phyloP scores from a whole-genome alignment of 768 basidiomycete species.

The Leccinum aurantiacum region DNA sequence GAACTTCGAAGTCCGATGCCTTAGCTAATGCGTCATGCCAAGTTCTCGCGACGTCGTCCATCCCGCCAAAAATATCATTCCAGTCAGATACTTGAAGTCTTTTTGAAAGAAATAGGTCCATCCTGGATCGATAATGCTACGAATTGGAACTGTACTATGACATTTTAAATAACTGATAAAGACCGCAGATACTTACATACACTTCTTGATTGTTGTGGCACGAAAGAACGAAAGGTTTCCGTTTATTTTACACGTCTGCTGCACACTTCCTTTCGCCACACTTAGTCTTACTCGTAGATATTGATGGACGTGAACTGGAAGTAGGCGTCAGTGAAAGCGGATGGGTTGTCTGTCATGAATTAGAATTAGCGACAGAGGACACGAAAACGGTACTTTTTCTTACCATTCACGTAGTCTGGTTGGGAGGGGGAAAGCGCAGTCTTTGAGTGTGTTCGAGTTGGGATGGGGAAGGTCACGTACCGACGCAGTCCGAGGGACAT shows the following conservation, averaged over 20 bases:
- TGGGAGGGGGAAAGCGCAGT: neutral
- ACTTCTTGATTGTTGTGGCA: neutral
- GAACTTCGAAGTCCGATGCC: too few relatives aligned
- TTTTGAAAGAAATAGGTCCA: neutral
- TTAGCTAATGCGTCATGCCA: too few relatives aligned
- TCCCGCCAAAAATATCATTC: neutral
- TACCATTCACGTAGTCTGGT: slow-evolving; percentile 30
- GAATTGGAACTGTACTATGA: neutral
- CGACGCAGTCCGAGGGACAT: slow-evolving; percentile 32
- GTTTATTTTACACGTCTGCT: neutral
- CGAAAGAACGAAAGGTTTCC: neutral
- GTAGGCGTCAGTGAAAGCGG: slow-evolving; percentile 42
- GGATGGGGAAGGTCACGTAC: slow-evolving; percentile 13
- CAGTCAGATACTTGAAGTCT: neutral
- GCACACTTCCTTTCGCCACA: neutral
- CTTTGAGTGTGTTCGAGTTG: neutral
- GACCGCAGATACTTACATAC: neutral
- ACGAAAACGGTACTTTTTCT: neutral
- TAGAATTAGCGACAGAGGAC: neutral
- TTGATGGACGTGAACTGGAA: slow-evolving; percentile 41
- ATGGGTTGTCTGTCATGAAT: slow-evolving; percentile 32
- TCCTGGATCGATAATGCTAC: neutral
- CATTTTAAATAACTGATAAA: neutral
- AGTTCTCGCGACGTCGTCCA: too few relatives aligned
- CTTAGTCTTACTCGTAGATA: slow-evolving; percentile 32